Base-by-base conservation (phyloP, 208 protist species). In the Crithidia sp. region DNA sequence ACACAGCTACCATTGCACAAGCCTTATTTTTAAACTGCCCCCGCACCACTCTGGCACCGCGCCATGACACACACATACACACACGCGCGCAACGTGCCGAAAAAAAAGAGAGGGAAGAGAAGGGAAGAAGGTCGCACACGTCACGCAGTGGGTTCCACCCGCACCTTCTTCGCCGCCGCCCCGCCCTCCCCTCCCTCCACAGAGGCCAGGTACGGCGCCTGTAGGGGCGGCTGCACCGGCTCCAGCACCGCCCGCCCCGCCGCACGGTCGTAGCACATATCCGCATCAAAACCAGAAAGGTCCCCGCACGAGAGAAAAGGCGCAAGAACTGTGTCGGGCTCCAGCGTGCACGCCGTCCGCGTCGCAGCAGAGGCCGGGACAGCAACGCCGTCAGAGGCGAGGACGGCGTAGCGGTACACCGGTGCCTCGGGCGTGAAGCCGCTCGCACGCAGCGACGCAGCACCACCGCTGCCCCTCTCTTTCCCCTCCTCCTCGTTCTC, bases 231-330 rank as follows among this genome's bases (percentile, higher is more conserved):
- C 41, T 94, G 91, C 39, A 94, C 83, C 0, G 91, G 91, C 7
- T 74, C 75, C 28, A 96, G 75, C 58, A 93, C 84, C 7, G 57
- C 60, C 3, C 12, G 58, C 2, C 57, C 69, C 10, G 36, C 73
- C 17, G 79, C 68, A 0, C 88, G 71, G 62, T 92, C 84, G 79
- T 96, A 96, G 67, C 87, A 94, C 89, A 91, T 87, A 66, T 99
- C 95, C n/a, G 93, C 82, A 76, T 99, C 98, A 70, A 92, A 97
- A 13, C 95, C 97, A 16, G 71, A 86, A 5, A 99, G 82, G 79
- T 99, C 98, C 14, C 99, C 99, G 65, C 98, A 99, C 0, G 98
- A 90, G 12, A 99, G 55, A 69, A 99, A 99, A 2, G 98, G 98
- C 0, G 99, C 86, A 14, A 99, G 76, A 10, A 87, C 62, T 4